Percentiles rank a stretch among this genome's conserved stretches.
Conservation (phyloP, 805 yeast genomes). For the Ogataea haglerorum region DNA sequence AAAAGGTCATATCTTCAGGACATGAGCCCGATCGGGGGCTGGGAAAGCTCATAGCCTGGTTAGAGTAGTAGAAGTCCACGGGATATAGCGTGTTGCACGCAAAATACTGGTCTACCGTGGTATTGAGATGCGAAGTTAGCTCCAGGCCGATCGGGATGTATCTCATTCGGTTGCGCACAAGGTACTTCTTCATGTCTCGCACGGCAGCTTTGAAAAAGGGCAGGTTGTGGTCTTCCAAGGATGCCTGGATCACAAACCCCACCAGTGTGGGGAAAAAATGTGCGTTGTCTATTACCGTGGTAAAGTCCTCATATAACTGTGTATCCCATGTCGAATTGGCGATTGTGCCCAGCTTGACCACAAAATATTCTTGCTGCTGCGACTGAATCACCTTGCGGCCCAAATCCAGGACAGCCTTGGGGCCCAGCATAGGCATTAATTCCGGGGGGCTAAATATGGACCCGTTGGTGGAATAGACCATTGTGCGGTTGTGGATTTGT, state of each 20-base stretch:
- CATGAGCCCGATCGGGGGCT: constrained; percentile 3
- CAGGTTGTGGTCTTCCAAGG: constrained; percentile 70
- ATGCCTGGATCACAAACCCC: constrained; percentile 91
- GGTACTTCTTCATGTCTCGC: constrained; percentile 76
- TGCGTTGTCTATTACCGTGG: constrained; percentile 69
- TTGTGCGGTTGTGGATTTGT: constrained; percentile 9
- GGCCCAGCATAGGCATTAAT: constrained; percentile 3
- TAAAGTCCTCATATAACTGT: constrained; percentile 61
- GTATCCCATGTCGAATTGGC: constrained; percentile 22
- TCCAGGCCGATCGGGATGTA: constrained; percentile 37
- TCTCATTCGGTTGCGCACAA: constrained; percentile 36
- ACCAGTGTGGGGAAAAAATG: constrained; percentile 67
- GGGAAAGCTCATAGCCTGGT: constrained; percentile 3
- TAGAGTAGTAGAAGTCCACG: constrained; percentile 17
- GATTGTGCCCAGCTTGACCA: constrained; percentile 16
- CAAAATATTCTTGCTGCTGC: constrained; percentile 14
- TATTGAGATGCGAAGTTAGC: constrained; percentile 2
- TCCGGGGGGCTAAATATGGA: constrained; percentile 9
- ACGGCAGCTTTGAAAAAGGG: constrained; percentile 88
- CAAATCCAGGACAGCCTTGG: constrained; percentile 10
- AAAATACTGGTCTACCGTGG: constrained; percentile 12
- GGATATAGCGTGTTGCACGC: constrained; percentile 12
- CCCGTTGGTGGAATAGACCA: constrained; percentile 18
- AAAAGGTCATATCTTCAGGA: constrained; percentile 13
- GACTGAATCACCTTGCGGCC: constrained; percentile 8